A percentile compares a stretch with the other conserved stretches of the same genome.
Conservation (phyloP, 1,284 basidiomycete genomes). For the Kalmanozyma brasiliensis region DNA sequence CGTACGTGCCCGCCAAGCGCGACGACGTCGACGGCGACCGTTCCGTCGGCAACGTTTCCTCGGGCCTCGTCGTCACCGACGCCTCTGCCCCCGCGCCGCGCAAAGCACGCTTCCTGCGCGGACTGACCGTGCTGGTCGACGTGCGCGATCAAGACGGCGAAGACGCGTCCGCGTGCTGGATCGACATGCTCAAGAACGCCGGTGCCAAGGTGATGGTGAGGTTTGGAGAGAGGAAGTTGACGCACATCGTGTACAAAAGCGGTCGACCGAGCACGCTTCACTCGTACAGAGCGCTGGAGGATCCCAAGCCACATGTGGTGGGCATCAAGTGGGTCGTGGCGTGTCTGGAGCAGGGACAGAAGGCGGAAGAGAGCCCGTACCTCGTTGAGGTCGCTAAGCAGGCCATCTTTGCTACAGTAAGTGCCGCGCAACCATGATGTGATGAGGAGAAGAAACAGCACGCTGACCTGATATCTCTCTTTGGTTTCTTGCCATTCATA, state of each 20-base stretch:
- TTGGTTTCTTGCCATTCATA: slow-evolving; percentile 1
- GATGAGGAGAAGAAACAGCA: not conserved
- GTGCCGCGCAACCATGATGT: slow-evolving; percentile 3
- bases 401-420: slow-evolving; percentile 58
- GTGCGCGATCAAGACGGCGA: slow-evolving; percentile 59
- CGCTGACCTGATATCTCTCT: not conserved
- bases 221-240: slow-evolving; percentile 44
- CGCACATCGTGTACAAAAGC: slow-evolving; percentile 62
- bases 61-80: slow-evolving; percentile 21
- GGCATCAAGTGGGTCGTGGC: slow-evolving; percentile 57
- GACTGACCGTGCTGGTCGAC: slow-evolving; percentile 58
- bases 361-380: slow-evolving; percentile 54
- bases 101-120: slow-evolving; percentile 42
- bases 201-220: slow-evolving; percentile 58
- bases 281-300: slow-evolving; percentile 43
- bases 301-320: slow-evolving; percentile 56
- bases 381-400: slow-evolving; percentile 62
- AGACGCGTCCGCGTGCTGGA: slow-evolving; percentile 54
- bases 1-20: slow-evolving; percentile 39
- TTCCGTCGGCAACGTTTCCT: slow-evolving; percentile 36
- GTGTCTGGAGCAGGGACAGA: slow-evolving; percentile 48
- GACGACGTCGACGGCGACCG: slow-evolving; percentile 41
- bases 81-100: slow-evolving; percentile 4
- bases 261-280: slow-evolving; percentile 56
- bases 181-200: slow-evolving; percentile 51